phyloP scores from a whole-genome alignment of 2,329 filamentous ascomycete species.

The Coniella lustricola region DNA sequence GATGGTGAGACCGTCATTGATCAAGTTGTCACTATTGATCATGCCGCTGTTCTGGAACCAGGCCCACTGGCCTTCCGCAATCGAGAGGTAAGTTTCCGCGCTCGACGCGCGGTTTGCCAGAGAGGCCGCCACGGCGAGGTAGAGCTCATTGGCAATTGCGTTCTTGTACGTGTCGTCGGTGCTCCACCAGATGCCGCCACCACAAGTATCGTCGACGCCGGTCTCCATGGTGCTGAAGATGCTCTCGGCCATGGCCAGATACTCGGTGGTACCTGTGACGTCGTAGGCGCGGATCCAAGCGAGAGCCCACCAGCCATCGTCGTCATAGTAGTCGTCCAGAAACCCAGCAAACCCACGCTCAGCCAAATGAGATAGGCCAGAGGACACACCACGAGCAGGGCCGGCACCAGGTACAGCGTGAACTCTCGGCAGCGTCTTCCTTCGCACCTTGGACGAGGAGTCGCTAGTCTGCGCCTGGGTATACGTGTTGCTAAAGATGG shows the following conservation, averaged over 20 bases:
- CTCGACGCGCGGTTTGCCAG: constrained; percentile 40
- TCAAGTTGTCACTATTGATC: constrained; percentile 40
- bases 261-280: constrained; percentile 36
- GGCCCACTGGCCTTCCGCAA: constrained; percentile 41
- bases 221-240: constrained; percentile 50
- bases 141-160: constrained; percentile 51
- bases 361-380: constrained; percentile 19
- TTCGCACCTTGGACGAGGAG: constrained; percentile 28
- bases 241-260: constrained; percentile 42
- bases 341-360: constrained; percentile 37
- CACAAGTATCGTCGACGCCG: constrained; percentile 36
- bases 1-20: constrained; percentile 46
- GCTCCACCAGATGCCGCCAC: constrained; percentile 53
- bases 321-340: constrained; percentile 52
- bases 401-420: constrained; percentile 28
- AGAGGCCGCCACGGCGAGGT: constrained; percentile 43
- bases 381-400: constrained; percentile 27
- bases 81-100: constrained; percentile 35
- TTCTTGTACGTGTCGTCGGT: constrained; percentile 44
- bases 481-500: constrained; percentile 39
- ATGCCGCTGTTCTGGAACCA: constrained; percentile 46
- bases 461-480: constrained; percentile 34
- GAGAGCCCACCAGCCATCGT: constrained; percentile 58
- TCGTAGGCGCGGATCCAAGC: constrained; percentile 50
- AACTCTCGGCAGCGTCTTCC: constrained; percentile 23